Evolutionary conservation across 2,329 filamentous ascomycete genomes (phyloP), one percentile per base, ranked within the genome.

Genomic region (Hypoxylon sp.): DNA sequence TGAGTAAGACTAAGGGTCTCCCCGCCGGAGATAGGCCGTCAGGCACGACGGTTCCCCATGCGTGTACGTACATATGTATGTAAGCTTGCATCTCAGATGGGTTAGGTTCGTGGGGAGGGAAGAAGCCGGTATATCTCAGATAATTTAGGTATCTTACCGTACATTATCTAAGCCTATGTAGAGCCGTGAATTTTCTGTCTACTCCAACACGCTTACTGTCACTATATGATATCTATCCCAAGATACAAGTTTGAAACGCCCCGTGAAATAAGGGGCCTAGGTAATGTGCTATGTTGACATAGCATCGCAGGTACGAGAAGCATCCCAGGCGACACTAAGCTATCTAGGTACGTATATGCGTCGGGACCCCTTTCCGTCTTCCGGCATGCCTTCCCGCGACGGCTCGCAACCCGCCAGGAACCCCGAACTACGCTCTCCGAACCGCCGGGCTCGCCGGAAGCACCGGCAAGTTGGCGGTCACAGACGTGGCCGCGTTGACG

Each of bases 61-160:
- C 28, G 24, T 22, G 42, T 32, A 55, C 33, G 30, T 20, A 33
- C 12, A 28, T 45, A 58, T 58, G 54, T 26, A 58, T 40, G 45
- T 50, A 48, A 58, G 54, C 45, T 33, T n/a, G 54, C 54, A 32
- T 57, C 24, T 7, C 20, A 38, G 30, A 16, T 8, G 30, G 9
- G 53, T 48, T n/a, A n/a, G 44, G 53, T 36, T 57, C 45, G 54
- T 50, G 54, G 45, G 54, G 45, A 45, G 38, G 22, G 32, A 44
- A n/a, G n/a, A n/a, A n/a, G n/a, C 22, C 20, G 26, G 20, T 16
- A 32, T 20, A 28, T 46, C 14, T n/a, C n/a, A n/a, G n/a, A n/a
- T n/a, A n/a, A n/a, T n/a, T n/a, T 46, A 16, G 6, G 2, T 18
- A 12, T 16, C 36, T 42, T 53, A 32, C 9, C 50, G n/a, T n/a